Base-by-base conservation (phyloP, 2,329 filamentous ascomycete species). In the Whalleya microplaca region DNA sequence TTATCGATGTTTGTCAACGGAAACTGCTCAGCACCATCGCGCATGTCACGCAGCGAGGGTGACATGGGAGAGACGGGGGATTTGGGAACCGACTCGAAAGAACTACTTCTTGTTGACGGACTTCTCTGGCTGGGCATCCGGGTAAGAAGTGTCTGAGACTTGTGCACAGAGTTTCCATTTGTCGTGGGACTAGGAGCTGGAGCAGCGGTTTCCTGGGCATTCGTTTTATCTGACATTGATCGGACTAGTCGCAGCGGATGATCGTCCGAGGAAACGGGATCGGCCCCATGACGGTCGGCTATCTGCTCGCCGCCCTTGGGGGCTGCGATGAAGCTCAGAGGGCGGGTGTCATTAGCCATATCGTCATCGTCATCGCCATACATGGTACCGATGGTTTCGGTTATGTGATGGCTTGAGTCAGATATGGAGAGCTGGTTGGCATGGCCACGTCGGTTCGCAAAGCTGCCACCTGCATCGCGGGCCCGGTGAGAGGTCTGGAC, bases 391-490 rank as follows among this genome's bases (percentile, higher is more conserved):
- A 96, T 96, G 57, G 92, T 90, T 74, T 96, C 93, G 54, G 92
- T 96, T 72, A 96, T 91, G 84, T 96, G 93, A 76, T 96, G 92
- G 76, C 84, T 92, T 59, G 93, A 90, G 76, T 96, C 92, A 73
- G 90, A 95, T 73, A 96, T 86, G 54, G 84, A 86, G 48, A 85
- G 76, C 67, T 85, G 81, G 69, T 75, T 82, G 58, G 74, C 74
- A 73, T 85, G 83, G 64, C 83, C 83, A 69, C 83, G 83, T 73
- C 82, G 82, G 72, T 73, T 82, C 65, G 81, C 75, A 73, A 85
- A 84, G 73, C 77, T 84, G 69, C 76, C 78, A 72, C 81, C 80
- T 72, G 78, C 76, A 77, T 85, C 78, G 75, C 78, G 80, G 73
- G 79, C 78, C 71, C 80, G 79, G 74, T 81, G 81, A 73, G 83